Conservation (phyloP, 768 basidiomycete genomes). For the Leccinum variicolor region DNA sequence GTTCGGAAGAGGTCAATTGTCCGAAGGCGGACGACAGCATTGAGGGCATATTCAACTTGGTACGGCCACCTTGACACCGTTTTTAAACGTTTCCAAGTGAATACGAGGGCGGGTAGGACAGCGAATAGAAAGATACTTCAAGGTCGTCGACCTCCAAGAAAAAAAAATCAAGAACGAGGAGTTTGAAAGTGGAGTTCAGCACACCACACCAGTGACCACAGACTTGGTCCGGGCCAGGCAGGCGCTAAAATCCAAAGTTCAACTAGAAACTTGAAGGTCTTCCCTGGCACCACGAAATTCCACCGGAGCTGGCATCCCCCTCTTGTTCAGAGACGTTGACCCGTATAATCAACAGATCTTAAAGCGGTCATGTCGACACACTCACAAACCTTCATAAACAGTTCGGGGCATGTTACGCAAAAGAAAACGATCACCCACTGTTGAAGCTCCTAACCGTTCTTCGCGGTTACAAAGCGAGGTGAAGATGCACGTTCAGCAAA, state of each 20-base stretch:
- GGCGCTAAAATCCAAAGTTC: neutral
- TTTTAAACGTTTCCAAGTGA: neutral
- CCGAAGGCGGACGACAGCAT: neutral
- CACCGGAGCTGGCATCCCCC: neutral
- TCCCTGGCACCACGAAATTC: neutral
- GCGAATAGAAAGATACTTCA: neutral
- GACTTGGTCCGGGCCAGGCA: neutral
- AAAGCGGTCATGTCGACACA: neutral
- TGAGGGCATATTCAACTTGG: neutral
- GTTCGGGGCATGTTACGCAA: neutral
- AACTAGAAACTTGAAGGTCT: neutral
- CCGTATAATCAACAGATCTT: slow-evolving; percentile 2
- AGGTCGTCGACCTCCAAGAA: neutral
- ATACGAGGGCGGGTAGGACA: too few species aligned
- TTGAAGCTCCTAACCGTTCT: neutral
- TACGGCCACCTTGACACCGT: neutral
- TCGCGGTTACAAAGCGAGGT: neutral
- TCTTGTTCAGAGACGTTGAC: neutral
- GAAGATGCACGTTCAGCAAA: too few species aligned
- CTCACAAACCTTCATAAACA: neutral
- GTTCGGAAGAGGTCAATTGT: neutral
- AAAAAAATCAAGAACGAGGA: neutral
- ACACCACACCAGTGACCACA: too few species aligned
- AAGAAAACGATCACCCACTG: slow-evolving; percentile 8
- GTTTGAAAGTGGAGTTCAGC: neutral